Percentiles rank a stretch among this genome's conserved stretches.
Evolutionary conservation across 176 grass and related monocot species (phyloP).

Genomic region (Tuctoria greenei): DNA sequence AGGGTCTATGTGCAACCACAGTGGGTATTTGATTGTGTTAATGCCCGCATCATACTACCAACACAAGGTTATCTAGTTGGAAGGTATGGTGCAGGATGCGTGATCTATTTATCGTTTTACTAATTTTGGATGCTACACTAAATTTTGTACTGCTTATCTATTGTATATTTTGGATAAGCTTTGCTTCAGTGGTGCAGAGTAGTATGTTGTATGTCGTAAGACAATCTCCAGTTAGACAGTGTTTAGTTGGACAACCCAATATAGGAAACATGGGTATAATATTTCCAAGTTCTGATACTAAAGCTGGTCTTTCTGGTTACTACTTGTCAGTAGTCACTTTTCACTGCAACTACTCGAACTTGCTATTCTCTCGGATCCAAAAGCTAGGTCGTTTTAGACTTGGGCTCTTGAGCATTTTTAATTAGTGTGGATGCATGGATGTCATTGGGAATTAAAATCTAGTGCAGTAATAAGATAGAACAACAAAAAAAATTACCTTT

Average conservation of each 20-base stretch:
- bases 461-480: too few relatives aligned
- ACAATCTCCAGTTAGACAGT: neutral
- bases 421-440: too few relatives aligned
- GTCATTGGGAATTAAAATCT: too few relatives aligned
- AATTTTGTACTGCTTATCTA: too few relatives aligned
- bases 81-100: slow-evolving; percentile 55
- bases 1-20: slow-evolving; percentile 96
- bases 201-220: too few relatives aligned
- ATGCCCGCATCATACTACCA: slow-evolving; percentile 68
- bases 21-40: slow-evolving; percentile 94
- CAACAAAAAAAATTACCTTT: too few relatives aligned
- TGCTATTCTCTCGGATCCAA: neutral
- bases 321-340: neutral
- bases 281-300: neutral
- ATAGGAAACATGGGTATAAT: too few relatives aligned
- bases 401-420: neutral
- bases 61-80: slow-evolving; percentile 79
- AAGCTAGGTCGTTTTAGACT: neutral
- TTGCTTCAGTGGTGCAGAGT: neutral
- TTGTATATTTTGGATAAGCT: too few relatives aligned
- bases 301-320: neutral
- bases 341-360: neutral
- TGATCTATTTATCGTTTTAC: neutral
- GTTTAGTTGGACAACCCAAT: too few relatives aligned
- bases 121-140: neutral